Evolutionary conservation across 2,329 filamentous ascomycete genomes (phyloP), one percentile per base, ranked within the genome.

Genomic region (Talaromyces sp.): DNA sequence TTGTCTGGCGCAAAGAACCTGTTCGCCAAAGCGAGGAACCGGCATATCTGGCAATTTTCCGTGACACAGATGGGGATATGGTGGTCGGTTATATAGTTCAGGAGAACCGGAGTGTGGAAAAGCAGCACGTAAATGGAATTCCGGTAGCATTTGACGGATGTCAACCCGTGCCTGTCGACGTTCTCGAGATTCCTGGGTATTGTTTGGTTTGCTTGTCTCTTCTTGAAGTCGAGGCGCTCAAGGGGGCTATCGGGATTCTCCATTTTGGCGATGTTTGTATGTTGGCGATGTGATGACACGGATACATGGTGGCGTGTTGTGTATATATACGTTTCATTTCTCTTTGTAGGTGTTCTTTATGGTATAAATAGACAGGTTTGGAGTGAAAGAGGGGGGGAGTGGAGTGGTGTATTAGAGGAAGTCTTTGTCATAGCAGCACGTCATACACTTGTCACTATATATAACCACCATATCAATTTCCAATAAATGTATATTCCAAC

Each of bases 121-220:
- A 73, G 58, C 46, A 68, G 31, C 14, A 65, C 58, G 6, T 71
- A 61, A 14, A 58, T 56, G 8, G 63, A 62, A 62, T 71, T 74
- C 19, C 70, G 66, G 62, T 73, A 73, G 59, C 71, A 72, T 41
- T 61, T 58, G 38, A 58, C 13, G 29, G 14, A 2, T n/a, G n/a
- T n/a, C n/a, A n/a, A n/a, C n/a, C n/a, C n/a, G n/a, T n/a, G n/a
- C n/a, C n/a, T n/a, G n/a, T n/a, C n/a, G n/a, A n/a, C n/a, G n/a
- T n/a, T n/a, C n/a, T n/a, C n/a, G 32, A 58, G 50, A 53, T 50
- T 50, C 24, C 24, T 11, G 21, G 57, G 57, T 32, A 1, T 31
- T 14, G 3, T 17, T 24, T 14, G 9, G 19, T 54, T 19, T 4
- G 8, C 14, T 8, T 35, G 3, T 27, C 26, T 27, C 26, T 27